Evolutionary conservation across 163 green algal genomes (phyloP), one percentile per base, ranked within the genome.

Genomic region (Coccomyxa subellipsoidea): DNA sequence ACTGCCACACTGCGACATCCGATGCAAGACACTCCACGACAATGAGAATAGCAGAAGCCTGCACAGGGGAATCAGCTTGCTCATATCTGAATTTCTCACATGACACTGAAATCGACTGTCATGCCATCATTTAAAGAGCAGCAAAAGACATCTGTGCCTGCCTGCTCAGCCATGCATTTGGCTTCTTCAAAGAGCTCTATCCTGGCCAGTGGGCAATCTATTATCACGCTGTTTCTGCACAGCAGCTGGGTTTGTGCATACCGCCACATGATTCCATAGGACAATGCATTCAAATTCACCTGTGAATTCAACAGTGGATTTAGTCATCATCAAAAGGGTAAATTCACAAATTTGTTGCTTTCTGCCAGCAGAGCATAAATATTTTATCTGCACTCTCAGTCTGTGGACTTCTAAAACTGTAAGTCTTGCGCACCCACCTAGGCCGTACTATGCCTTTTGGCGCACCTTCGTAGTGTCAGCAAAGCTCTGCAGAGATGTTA

Each of bases 261-360:
- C 5, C 80, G 80, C 53, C 92, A 94, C 90, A 96, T 92, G 29
- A 96, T 87, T 4, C 85, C 77, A 78, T 96, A 96, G 32, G 93
- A 91, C 0, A 96, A 40, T 15, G 72, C 72, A 78, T 96, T 96
- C 86, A 89, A 88, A 69, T 90, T 83, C 15, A 34, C 66, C 66
- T 73, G 66, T 34, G 66, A 59, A 18, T 7, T 59, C 47, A 59
- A 59, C 2, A 59, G 23, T n/a, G n/a, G n/a, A n/a, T n/a, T n/a
- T n/a, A n/a, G n/a, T n/a, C n/a, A n/a, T n/a, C n/a, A n/a, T n/a
- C n/a, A n/a, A n/a, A n/a, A n/a, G n/a, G n/a, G n/a, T n/a, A n/a
- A n/a, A n/a, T n/a, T n/a, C n/a, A n/a, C n/a, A n/a, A n/a, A n/a
- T n/a, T n/a, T n/a, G n/a, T n/a, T n/a, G n/a, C n/a, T n/a, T n/a